Evolutionary conservation across 192 early-diverging fungal genomes (phyloP).

Genomic region (Chytriomyces sp.): DNA sequence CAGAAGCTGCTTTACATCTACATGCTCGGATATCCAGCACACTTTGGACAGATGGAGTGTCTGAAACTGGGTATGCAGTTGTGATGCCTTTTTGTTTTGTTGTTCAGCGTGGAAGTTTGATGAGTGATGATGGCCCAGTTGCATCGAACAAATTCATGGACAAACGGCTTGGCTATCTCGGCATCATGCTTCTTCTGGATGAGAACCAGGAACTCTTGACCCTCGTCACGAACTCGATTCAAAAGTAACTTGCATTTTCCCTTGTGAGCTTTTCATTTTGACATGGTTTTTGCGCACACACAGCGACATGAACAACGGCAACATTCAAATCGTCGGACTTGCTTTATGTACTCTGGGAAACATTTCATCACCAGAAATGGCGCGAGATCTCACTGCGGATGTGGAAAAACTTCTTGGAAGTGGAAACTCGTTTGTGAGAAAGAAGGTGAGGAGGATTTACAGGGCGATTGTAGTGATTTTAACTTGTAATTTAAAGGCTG

Average conservation of each 20-base stretch:
- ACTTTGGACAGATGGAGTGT: slow-evolving; percentile 99
- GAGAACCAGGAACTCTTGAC: slow-evolving; percentile 98
- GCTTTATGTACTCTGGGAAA: slow-evolving; percentile 96
- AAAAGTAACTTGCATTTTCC: slow-evolving; percentile 73
- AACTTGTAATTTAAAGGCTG: slow-evolving; percentile 63
- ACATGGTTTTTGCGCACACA: not conserved
- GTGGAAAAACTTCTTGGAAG: slow-evolving; percentile 91
- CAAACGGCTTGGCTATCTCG: slow-evolving; percentile 97
- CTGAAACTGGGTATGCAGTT: slow-evolving; percentile 77
- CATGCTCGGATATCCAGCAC: slow-evolving; percentile 97
- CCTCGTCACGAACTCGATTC: slow-evolving; percentile 95
- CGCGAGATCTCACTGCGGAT: slow-evolving; percentile 89
- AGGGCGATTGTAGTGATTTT: not conserved
- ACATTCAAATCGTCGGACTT: slow-evolving; percentile 96
- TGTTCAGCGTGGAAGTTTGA: not conserved
- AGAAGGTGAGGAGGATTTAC: slow-evolving; percentile 72
- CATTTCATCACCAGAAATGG: slow-evolving; percentile 96
- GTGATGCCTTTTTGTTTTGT: not conserved
- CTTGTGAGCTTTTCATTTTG: not conserved
- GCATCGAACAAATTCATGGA: slow-evolving; percentile 93
- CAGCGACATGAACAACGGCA: slow-evolving; percentile 93
- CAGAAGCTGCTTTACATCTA: slow-evolving; percentile 98
- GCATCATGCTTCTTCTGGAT: slow-evolving; percentile 96
- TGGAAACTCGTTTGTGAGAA: slow-evolving; percentile 91
- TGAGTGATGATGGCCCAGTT: slow-evolving; percentile 51